Base-by-base conservation (phyloP, 495 filamentous ascomycete species). In the Aspergillus ostianus region DNA sequence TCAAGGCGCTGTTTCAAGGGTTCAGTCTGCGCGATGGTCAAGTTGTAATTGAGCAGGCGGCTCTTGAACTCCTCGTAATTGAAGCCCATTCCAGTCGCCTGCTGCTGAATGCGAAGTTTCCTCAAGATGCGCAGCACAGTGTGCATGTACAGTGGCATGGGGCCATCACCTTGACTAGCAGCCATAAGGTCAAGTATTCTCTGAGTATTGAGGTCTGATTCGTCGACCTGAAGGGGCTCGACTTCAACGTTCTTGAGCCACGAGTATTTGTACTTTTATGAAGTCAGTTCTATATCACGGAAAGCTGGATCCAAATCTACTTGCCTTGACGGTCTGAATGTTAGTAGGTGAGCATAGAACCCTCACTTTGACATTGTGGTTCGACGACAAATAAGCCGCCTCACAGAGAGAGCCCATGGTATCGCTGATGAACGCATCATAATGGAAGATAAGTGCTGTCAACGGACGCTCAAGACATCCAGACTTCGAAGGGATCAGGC, bases 161-260 rank as follows among this genome's bases (percentile, higher is more conserved):
- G 55, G 1, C 64, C 70, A 20, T 76, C 70, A 15, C 70, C 70
- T 9, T 77, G 70, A 6, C 73, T 77, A 8, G 88, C 80, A 1
- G 85, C 84, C 88, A 91, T 89, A 5, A 92, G 79, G 47, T 84
- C 82, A 36, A 87, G 66, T 83, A 90, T 88, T 5, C 83, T 78
- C 55, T 81, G 79, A 0, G 84, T 83, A 62, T 86, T 87, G 1
- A 93, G 77, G 49, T 89, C 73, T 0, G 69, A 68, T 53, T 87
- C 73, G 27, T 83, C 76, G 27, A 92, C 77, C 4, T 80, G 71
- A 21, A 90, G 68, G 4, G 84, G 77, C 47, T 78, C 73, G 1
- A 89, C 79, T 0, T 59, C 57, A 23, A 87, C 69, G 15, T 80
- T 41, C 4, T 41, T 77, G 6, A 79, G 63, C 55, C 62, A 21